Percentiles rank a stretch among this genome's conserved stretches.
These are phyloP conservation scores for Vitellaria paradoxa DNA, from an alignment of 179 eudicot genomes.

Conservation along the genomic window DNA sequence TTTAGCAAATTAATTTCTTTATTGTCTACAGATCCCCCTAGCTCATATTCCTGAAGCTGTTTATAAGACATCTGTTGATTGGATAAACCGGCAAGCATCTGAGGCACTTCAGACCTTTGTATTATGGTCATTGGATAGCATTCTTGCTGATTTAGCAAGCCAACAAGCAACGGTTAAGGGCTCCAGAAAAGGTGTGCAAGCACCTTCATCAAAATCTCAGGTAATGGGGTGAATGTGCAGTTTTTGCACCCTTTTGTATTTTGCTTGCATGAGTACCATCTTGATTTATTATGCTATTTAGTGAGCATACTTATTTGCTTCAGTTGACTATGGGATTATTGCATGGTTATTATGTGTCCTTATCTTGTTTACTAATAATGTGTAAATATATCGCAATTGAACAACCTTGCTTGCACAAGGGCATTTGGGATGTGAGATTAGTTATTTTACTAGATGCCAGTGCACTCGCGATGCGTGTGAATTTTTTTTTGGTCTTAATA, in stretches of 20 bases:
- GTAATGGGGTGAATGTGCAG: constrained; percentile 22
- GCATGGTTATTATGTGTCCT: neutral
- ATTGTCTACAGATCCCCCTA: constrained; percentile 58
- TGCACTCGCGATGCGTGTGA: too few species aligned
- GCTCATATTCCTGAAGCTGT: constrained; percentile 72
- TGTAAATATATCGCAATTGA: neutral
- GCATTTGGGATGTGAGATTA: neutral
- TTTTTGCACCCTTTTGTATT: neutral
- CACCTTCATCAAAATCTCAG: constrained; percentile 76
- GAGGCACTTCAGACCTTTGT: constrained; percentile 65
- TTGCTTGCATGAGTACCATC: neutral
- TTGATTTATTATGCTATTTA: too few species aligned
- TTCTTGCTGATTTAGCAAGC: constrained; percentile 60
- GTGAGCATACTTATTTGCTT: neutral
- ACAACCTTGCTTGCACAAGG: neutral
- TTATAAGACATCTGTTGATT: constrained; percentile 77
- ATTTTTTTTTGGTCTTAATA: too few species aligned
- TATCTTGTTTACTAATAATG: neutral
- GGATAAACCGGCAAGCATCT: constrained; percentile 69
- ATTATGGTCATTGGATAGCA: constrained; percentile 67
- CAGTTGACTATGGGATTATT: neutral
- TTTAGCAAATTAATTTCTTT: constrained; percentile 9
- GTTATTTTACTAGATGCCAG: neutral
- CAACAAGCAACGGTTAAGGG: constrained; percentile 54
- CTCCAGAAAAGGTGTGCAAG: constrained; percentile 65